Evolutionary conservation across 345 rosid species (phyloP), one percentile per base, ranked within the genome.

Genomic region (Populus alba): DNA sequence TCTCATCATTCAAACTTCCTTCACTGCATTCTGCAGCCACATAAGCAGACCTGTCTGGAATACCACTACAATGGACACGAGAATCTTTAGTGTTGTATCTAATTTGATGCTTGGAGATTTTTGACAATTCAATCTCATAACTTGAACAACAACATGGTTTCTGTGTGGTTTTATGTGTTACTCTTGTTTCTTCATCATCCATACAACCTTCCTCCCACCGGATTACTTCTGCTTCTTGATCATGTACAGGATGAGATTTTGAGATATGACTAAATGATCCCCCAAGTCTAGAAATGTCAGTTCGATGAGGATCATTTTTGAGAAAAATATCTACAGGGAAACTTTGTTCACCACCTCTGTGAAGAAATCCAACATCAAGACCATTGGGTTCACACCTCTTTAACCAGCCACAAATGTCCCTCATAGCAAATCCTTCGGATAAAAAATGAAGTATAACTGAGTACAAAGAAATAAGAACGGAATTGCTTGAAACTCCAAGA

Each of bases 101-200:
- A 47, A 86, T 86, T 29, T 91, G 91, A 86, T 85, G 83, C 77
- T 90, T 93, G 38, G 83, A 88, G 72, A 87, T 86, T 87, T 89
- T 96, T 27, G 87, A 85, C 57, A 86, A 86, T 70, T 96, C 97
- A 77, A 82, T 75, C 62, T 96, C 97, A 85, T 84, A 86, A 83
- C 87, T 85, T 74, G 92, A 88, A 85, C 99, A 96, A 84, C 99
- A 96, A 84, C 98, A 96, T 62, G 99, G 99, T 82, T 92, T 96
- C 82, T 85, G 90, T 69, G 77, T 72, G 45, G 98, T 92, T 65
- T 78, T 85, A 83, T 96, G 99, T 62, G 97, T 91, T 65, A 94
- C 89, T 80, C 91, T 88, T 72, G 83, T 84, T 73, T 88, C 91
- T 82, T 89, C 91, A 71, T 90, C 97, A 85, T 96, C 98, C 95